A percentile compares a stretch with the other conserved stretches of the same genome.
Evolutionary conservation across 176 grass and related monocot genomes (phyloP).

Genomic region (Hyparrhenia diplandra): DNA sequence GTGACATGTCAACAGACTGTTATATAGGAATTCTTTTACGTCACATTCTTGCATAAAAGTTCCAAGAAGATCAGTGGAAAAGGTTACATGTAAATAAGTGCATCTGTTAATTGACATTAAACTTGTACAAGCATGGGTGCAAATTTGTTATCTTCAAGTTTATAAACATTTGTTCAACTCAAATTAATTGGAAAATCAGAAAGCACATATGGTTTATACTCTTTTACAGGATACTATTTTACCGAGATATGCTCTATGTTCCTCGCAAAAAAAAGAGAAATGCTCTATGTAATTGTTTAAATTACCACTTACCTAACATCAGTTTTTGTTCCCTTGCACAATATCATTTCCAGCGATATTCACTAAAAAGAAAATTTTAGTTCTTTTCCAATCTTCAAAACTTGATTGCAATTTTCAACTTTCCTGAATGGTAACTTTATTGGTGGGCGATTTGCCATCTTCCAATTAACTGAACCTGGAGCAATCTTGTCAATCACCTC

Average conservation of each 20-base stretch:
- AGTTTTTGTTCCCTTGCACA: constrained; percentile 98
- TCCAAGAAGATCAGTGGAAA: background rate
- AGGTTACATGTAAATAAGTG: background rate
- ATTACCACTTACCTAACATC: constrained; percentile 69
- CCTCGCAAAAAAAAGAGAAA: no score
- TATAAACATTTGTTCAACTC: background rate
- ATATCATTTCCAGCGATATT: constrained; percentile 98
- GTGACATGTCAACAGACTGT: background rate
- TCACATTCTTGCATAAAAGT: constrained; percentile 1
- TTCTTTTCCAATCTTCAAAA: constrained; percentile 92
- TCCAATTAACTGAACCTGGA: constrained; percentile 87
- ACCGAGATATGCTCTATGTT: background rate
- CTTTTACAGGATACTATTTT: background rate
- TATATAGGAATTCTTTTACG: background rate
- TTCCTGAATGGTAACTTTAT: constrained; percentile 95
- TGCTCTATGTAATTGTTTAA: background rate
- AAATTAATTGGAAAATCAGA: background rate
- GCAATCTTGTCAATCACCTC: constrained; percentile 87
- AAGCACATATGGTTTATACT: background rate
- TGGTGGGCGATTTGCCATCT: constrained; percentile 76
- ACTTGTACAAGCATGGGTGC: background rate
- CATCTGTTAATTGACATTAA: background rate
- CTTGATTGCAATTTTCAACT: constrained; percentile 98
- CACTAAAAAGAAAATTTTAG: constrained; percentile 95
- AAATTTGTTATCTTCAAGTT: constrained; percentile 7